Conservation (phyloP, 352 stramenopile genomes). For the Globisporangium spinosum region DNA sequence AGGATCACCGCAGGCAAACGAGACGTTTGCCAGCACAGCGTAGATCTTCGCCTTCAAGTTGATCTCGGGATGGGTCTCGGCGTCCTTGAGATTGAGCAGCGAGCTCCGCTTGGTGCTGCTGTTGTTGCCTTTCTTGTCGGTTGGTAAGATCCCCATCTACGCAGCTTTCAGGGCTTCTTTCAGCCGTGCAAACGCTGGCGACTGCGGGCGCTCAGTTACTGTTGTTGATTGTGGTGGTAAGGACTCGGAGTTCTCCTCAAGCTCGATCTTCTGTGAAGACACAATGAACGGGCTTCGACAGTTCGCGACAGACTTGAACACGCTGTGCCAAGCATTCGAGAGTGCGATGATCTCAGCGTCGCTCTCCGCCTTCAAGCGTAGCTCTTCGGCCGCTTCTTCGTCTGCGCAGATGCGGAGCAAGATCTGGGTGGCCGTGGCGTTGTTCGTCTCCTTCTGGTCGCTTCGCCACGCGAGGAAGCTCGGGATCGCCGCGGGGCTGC, state of each 20-base stretch:
- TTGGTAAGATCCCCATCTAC: slow-evolving; percentile 18
- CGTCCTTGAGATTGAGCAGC: slow-evolving; percentile 30
- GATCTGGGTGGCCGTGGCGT: slow-evolving; percentile 52
- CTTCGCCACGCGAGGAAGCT: slow-evolving; percentile 63
- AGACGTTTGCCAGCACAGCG: slow-evolving; percentile 56
- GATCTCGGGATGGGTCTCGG: slow-evolving; percentile 40
- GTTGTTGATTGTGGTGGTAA: slow-evolving; percentile 4
- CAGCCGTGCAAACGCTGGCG: slow-evolving; percentile 62
- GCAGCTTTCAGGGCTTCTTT: slow-evolving; percentile 65
- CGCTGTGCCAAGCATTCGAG: slow-evolving; percentile 32
- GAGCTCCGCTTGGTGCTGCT: slow-evolving; percentile 17
- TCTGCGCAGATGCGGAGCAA: slow-evolving; percentile 63
- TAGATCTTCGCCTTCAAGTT: slow-evolving; percentile 77
- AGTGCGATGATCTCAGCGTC: slow-evolving; percentile 23
- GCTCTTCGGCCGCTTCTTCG: slow-evolving; percentile 48
- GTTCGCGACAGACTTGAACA: slow-evolving; percentile 47
- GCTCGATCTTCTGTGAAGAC: slow-evolving; percentile 5
- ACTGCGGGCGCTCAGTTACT: slow-evolving; percentile 33
- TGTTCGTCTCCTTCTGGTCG: slow-evolving; percentile 39
- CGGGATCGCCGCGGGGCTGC: slow-evolving; percentile 65
- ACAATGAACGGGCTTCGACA: slow-evolving; percentile 46
- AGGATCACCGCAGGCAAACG: slow-evolving; percentile 37
- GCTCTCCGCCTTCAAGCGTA: slow-evolving; percentile 13
- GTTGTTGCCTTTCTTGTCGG: slow-evolving; percentile 9
- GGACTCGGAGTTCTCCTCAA: neutral